A percentile compares a stretch with the other conserved stretches of the same genome.
These are phyloP conservation scores for Quambalaria eucalypti DNA, from an alignment of 1,284 basidiomycete species.

Conservation along the genomic window DNA sequence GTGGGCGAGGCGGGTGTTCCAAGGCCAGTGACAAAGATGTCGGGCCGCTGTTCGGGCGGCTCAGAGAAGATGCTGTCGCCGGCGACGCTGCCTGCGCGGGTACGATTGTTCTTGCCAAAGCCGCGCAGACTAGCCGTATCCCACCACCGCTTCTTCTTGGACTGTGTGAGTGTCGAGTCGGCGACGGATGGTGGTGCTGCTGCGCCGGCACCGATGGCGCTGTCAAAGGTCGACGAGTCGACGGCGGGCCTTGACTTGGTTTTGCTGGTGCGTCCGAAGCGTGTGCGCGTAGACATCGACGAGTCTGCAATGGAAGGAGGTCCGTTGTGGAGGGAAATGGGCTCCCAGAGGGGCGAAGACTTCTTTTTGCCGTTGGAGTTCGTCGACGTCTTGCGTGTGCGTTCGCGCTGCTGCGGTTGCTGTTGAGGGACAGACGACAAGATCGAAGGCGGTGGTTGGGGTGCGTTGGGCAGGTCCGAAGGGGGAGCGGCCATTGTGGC, in stretches of 20 bases:
- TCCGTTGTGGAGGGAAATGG: too few relatives aligned
- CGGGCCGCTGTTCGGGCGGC: background rate
- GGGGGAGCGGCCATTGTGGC: slow-evolving; percentile 10
- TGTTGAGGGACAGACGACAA: too few relatives aligned
- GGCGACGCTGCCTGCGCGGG: slow-evolving; percentile 24
- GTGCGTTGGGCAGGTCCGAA: slow-evolving; percentile 32
- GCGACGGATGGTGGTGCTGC: slow-evolving; percentile 14
- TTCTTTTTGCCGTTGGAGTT: too few relatives aligned
- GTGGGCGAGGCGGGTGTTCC: slow-evolving; percentile 1
- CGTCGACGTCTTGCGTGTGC: too few relatives aligned
- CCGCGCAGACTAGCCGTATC: slow-evolving; percentile 17
- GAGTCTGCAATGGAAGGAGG: too few relatives aligned
- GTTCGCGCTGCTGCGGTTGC: too few relatives aligned
- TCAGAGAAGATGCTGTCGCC: slow-evolving; percentile 34
- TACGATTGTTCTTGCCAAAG: slow-evolving; percentile 14
- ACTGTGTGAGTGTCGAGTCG: slow-evolving; percentile 10
- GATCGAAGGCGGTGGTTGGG: slow-evolving; percentile 18
- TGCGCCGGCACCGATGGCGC: slow-evolving; percentile 23
- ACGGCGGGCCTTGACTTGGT: slow-evolving; percentile 10
- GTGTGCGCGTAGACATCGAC: too few relatives aligned
- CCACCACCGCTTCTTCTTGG: slow-evolving; percentile 29
- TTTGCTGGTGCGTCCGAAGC: slow-evolving; percentile 12
- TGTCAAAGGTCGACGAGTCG: slow-evolving; percentile 22
- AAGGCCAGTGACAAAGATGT: background rate
- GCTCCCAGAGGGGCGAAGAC: too few relatives aligned